Evolutionary conservation across 768 basidiomycete species (phyloP).

Genomic region (Lactifluus volemus): DNA sequence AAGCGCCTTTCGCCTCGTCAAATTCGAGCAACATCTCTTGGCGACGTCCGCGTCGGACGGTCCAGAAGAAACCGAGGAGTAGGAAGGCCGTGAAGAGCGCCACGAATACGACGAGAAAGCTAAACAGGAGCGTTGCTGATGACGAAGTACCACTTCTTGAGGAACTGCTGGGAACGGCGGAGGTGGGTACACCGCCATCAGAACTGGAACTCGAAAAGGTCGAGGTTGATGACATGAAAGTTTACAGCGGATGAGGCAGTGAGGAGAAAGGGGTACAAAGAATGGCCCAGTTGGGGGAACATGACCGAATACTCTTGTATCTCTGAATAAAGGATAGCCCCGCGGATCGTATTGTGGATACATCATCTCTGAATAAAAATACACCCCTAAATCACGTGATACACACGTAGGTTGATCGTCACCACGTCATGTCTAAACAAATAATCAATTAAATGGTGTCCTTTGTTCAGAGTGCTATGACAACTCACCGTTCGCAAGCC

Average conservation of each 20-base stretch:
- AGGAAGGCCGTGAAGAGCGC: background rate
- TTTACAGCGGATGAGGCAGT: background rate
- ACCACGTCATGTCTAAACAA: conserved; percentile 18
- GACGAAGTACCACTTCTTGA: background rate
- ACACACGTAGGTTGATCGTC: background rate
- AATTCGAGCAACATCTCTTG: background rate
- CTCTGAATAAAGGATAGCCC: background rate
- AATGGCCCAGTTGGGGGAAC: background rate
- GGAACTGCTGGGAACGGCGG: background rate
- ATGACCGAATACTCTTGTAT: background rate
- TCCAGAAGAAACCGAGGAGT: conserved; percentile 8
- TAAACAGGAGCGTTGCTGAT: conserved; percentile 1
- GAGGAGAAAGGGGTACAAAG: background rate
- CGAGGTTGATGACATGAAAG: conserved; percentile 3
- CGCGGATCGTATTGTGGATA: background rate
- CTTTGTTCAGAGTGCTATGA: background rate
- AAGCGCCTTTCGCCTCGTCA: background rate
- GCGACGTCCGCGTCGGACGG: background rate
- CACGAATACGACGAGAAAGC: conserved; percentile 1
- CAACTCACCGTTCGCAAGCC: conserved; percentile 35
- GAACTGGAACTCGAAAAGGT: background rate
- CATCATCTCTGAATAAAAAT: background rate
- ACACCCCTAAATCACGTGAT: background rate
- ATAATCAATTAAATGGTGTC: background rate
- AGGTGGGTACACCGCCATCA: background rate